Evolutionary conservation across 371 early-diverging fungal genomes (phyloP), one percentile per base, ranked within the genome.

Genomic region (Umbelopsis sp.): DNA sequence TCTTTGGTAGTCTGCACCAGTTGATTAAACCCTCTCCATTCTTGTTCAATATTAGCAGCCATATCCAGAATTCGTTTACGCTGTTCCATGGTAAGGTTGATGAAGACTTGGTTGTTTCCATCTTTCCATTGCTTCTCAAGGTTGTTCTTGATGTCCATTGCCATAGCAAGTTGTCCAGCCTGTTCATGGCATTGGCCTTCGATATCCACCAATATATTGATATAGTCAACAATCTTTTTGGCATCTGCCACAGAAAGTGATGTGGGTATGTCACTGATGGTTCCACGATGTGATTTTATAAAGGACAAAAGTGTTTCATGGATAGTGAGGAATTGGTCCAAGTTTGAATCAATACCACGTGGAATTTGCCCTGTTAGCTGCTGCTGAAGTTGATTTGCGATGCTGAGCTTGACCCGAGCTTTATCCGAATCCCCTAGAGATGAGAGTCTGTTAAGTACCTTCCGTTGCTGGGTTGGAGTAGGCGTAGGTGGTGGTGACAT

Each of bases 291-390:
- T 9, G 75, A 77, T 44, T 78, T 78, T 16, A 83, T 78, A 52
- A 77, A 83, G 0, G 79, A 74, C 10, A 78, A 48, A 2, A 81
- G 70, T 5, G 78, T 77, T 16, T 83, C 84, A 20, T 81, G 80
- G 35, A 80, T 74, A 2, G 77, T 74, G 24, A 83, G 63, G 1
- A 83, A 66, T 41, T 81, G 74, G 51, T 83, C 84, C 1, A 83
- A 68, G 0, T 75, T 53, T 0, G 81, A 77, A 63, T 83, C 77
- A 0, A 83, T 81, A 3, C 84, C 84, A 12, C 79, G 70, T 5
- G 84, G 84, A 12, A 83, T 57, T 63, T 81, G 80, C 4, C 84
- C 84, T 9, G 84, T 81, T 14, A 83, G 62, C 29, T 83, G 84
- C 76, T 76, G 77, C 72, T 77, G 65, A 52, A 83, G 44, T 12